These are phyloP conservation scores for Trypanosoma avium DNA, from an alignment of 208 protist genomes.

Conservation along the genomic window DNA sequence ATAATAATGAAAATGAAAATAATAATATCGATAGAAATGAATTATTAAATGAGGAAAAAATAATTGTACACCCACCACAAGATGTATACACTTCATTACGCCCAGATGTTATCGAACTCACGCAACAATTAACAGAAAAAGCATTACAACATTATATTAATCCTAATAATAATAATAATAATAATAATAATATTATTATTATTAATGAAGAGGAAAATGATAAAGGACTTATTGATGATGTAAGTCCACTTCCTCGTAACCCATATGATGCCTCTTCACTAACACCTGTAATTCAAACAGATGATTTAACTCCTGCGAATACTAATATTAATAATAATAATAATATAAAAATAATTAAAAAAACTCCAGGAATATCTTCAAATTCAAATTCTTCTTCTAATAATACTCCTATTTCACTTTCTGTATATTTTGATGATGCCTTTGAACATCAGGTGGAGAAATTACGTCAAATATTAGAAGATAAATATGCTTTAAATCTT, in stretches of 20 bases:
- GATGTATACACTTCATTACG: conserved; percentile 7
- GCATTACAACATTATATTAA: conserved; percentile 7
- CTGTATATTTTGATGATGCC: conserved; percentile 15
- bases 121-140: background rate
- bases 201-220: background rate
- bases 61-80: conserved; percentile 8
- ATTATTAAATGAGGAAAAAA: background rate
- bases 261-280: background rate
- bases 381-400: too few relatives aligned
- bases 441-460: conserved; percentile 23
- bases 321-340: too few relatives aligned
- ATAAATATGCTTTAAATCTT: conserved; percentile 22
- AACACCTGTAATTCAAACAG: background rate
- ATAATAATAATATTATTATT: background rate
- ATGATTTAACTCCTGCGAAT: too few relatives aligned
- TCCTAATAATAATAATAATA: background rate
- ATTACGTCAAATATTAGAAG: conserved; percentile 13
- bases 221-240: background rate
- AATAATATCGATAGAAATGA: background rate
- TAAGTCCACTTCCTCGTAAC: conserved; percentile 16
- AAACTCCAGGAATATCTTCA: background rate
- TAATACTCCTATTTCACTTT: too few relatives aligned
- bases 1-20: background rate
- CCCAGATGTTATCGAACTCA: conserved; percentile 2
- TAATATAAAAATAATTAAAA: too few relatives aligned